Base-by-base conservation (phyloP, 73 alveolate genomes). In the Blepharisma stoltei region DNA sequence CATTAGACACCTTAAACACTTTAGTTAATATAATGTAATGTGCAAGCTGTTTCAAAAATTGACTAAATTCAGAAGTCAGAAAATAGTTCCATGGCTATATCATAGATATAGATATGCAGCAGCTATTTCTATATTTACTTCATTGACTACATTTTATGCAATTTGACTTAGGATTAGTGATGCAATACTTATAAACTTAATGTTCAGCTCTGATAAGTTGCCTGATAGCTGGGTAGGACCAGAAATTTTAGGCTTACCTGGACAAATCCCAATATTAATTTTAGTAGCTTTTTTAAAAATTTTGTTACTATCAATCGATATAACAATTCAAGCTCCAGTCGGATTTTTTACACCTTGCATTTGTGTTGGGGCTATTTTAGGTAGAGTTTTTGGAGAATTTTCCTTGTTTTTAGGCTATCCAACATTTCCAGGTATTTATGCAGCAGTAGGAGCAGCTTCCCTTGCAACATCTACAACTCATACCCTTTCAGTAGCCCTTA, bases 361-460 rank as follows among this genome's bases (percentile, higher is more conserved):
- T 53, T 60, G 70, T 20, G 45, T 78, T 8, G 95, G 95, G 27
- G 91, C 92, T 6, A 92, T 69, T 6, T 84, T 88, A 50, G 95
- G 95, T 0, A 70, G 95, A 43, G 86, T 89, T 6, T 70, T 92
- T 21, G 97, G 97, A 38, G 89, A 89, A 80, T 77, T 89, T 71
- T 85, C 84, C 68, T 96, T 92, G 8, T 88, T 83, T 66, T 50
- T 92, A 4, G 80, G 85, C 8, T 77, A 43, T 37, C 11, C 14
- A 18, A 23, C 11, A 11, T 43, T 38, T 44, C 20, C 55, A 9
- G 45, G 45, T 1, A 55, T 80, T 8, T 86, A 86, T 70, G 94
- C 94, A 52, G 79, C 92, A 60, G 92, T 90, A 49, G 92, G 97
- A 66, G 97, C 97, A 52, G 90, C 94, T 69, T 89, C 98, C 11